Evolutionary conservation across 441 rosid species (phyloP), one percentile per base, ranked within the genome.

Genomic region (Populus hybrid): DNA sequence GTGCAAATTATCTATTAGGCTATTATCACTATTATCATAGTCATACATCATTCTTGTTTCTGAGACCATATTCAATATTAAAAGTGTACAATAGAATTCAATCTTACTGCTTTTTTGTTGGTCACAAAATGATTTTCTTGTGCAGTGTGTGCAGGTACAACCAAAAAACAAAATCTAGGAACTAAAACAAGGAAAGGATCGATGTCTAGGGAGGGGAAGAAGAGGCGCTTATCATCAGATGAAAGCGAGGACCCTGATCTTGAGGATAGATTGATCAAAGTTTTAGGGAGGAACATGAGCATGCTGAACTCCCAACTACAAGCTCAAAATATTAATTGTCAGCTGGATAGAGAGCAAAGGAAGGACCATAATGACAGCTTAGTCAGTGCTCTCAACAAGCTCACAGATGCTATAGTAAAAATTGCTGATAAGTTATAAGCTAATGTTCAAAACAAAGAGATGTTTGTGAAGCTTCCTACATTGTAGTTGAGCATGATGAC

Each of bases 341-440:
- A 84, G 79, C 78, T 87, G 83, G 94, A 92, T 79, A 82, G 95
- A 74, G 88, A 89, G 80, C 93, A 90, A 81, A 79, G 97, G 72
- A 88, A 86, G 84, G 88, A 82, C 77, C 90, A 89, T 3, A 73
- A 85, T 24, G 89, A 87, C 65, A 87, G 80, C 82, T 78, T 94
- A 73, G 85, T 92, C 35, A 76, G 86, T 8, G 90, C 87, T 75
- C 93, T 94, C 76, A 87, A 84, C 61, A 94, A 88, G 83, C 91
- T 94, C 10, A 90, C 94, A 4, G 97, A 94, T 30, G 94, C 90
- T 71, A 78, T 92, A 12, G 85, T 84, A 4, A 92, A 81, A 81
- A 94, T 94, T 23, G 92, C 97, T 1, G 93, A 93, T 70, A 94
- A 94, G 89, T 86, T 94, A 80, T 91, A 86, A 86, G 66, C 40